phyloP scores from a whole-genome alignment of 2,329 filamentous ascomycete species.

The Microsporum audouinii region DNA sequence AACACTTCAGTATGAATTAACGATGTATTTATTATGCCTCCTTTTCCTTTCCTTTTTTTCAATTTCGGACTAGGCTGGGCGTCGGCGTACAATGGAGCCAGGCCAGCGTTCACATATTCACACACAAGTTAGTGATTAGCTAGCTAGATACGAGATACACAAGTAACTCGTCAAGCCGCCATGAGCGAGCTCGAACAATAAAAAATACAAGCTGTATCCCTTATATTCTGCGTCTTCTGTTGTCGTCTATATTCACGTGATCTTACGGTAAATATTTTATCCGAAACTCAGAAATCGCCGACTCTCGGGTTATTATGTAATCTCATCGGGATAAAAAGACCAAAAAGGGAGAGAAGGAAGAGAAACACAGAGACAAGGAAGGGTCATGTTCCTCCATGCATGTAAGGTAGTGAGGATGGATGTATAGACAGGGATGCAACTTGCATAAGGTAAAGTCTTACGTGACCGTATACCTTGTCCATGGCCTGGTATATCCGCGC shows the following conservation, averaged over 20 bases:
- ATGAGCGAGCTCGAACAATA: neutral
- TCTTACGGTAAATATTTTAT: neutral
- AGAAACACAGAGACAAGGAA: neutral
- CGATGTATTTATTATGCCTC: slow-evolving; percentile 1
- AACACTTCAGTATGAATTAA: neutral
- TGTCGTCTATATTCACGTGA: neutral
- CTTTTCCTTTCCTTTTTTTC: neutral
- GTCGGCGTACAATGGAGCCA: slow-evolving; percentile 1
- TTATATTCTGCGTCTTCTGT: neutral
- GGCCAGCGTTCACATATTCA: neutral
- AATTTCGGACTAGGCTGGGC: slow-evolving; percentile 4
- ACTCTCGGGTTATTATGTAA: neutral
- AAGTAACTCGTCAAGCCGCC: neutral
- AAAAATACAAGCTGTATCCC: neutral
- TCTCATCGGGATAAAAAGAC: neutral
- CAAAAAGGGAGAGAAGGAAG: neutral
- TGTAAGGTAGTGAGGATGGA: neutral
- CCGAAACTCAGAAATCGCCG: neutral
- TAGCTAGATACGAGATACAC: neutral
- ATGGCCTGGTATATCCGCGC: neutral
- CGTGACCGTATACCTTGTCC: neutral
- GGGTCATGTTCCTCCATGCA: neutral
- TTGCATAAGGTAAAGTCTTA: neutral
- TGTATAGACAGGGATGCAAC: neutral
- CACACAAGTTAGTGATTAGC: neutral